These are phyloP conservation scores for Pseudopyrenochaeta lycopersici DNA, from an alignment of 2,329 filamentous ascomycete species.

Conservation along the genomic window DNA sequence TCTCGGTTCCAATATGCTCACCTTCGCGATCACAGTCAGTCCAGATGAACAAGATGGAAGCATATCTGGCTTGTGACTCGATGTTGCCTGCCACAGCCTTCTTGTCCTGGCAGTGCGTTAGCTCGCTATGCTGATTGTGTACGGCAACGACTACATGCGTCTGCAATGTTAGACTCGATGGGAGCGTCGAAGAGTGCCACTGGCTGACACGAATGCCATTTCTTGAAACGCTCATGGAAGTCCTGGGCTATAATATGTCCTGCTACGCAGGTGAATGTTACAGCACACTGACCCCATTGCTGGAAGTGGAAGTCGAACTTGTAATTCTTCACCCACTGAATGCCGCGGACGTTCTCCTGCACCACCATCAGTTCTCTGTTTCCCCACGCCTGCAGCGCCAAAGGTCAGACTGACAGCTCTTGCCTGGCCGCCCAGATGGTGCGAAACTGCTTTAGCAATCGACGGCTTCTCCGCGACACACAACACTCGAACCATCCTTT, in stretches of 20 bases:
- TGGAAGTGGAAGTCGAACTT: constrained; percentile 90
- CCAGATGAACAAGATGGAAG: constrained; percentile 90
- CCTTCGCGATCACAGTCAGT: constrained; percentile 98
- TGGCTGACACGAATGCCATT: constrained; percentile 84
- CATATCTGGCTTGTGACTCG: constrained; percentile 74
- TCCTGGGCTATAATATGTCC: constrained; percentile 87
- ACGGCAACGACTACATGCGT: background rate
- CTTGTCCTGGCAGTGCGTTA: constrained; percentile 68
- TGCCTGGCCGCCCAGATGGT: constrained; percentile 84
- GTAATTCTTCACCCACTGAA: constrained; percentile 92
- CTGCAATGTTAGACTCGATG: constrained; percentile 72
- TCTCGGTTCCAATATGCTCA: constrained; percentile 93
- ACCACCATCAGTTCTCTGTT: background rate
- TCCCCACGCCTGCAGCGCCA: constrained; percentile 50
- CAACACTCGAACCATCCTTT: constrained; percentile 59
- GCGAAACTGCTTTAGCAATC: constrained; percentile 92
- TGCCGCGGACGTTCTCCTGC: constrained; percentile 72
- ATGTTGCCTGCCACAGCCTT: constrained; percentile 86
- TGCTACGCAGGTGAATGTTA: constrained; percentile 92
- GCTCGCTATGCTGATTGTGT: background rate
- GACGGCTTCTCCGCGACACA: constrained; percentile 91
- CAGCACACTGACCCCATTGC: constrained; percentile 80
- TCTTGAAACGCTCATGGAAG: constrained; percentile 76
- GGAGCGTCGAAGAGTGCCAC: constrained; percentile 82
- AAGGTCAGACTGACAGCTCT: constrained; percentile 66